Percentiles rank a stretch among this genome's conserved stretches.
Evolutionary conservation across 495 filamentous ascomycete species (phyloP).

Genomic region (Talaromyces borbonicus): DNA sequence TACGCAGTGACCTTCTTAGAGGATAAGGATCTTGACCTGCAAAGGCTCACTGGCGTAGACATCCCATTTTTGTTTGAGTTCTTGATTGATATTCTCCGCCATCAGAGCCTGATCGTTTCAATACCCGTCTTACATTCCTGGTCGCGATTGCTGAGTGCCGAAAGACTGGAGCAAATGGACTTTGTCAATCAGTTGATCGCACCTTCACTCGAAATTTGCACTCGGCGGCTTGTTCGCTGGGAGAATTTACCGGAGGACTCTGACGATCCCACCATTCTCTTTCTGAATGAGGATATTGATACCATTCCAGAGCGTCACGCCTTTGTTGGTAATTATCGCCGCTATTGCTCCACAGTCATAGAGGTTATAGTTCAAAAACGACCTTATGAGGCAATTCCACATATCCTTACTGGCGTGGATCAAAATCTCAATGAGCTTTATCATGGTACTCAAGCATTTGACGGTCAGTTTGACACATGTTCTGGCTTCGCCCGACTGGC

Average conservation of each 20-base stretch:
- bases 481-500: not conserved
- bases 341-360: slow-evolving; percentile 78
- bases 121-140: slow-evolving; percentile 87
- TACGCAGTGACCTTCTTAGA: slow-evolving; percentile 76
- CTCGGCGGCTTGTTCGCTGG: slow-evolving; percentile 67
- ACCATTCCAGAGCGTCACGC: slow-evolving; percentile 90
- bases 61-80: slow-evolving; percentile 71
- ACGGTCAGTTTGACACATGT: slow-evolving; percentile 39
- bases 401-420: slow-evolving; percentile 72
- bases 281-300: slow-evolving; percentile 87
- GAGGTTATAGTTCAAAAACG: slow-evolving; percentile 71
- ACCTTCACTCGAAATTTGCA: slow-evolving; percentile 69
- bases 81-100: slow-evolving; percentile 66
- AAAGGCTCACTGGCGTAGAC: slow-evolving; percentile 43
- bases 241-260: slow-evolving; percentile 74
- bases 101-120: slow-evolving; percentile 81
- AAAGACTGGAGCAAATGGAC: slow-evolving; percentile 51
- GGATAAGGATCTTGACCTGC: slow-evolving; percentile 55
- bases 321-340: slow-evolving; percentile 92
- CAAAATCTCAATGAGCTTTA: slow-evolving; percentile 66
- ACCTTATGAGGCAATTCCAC: slow-evolving; percentile 73
- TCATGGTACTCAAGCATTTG: slow-evolving; percentile 55
- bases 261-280: slow-evolving; percentile 66
- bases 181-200: slow-evolving; percentile 61
- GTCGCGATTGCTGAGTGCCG: slow-evolving; percentile 66